Base-by-base conservation (phyloP, 139 green algal genomes). In the Chlamydomonas urium region DNA sequence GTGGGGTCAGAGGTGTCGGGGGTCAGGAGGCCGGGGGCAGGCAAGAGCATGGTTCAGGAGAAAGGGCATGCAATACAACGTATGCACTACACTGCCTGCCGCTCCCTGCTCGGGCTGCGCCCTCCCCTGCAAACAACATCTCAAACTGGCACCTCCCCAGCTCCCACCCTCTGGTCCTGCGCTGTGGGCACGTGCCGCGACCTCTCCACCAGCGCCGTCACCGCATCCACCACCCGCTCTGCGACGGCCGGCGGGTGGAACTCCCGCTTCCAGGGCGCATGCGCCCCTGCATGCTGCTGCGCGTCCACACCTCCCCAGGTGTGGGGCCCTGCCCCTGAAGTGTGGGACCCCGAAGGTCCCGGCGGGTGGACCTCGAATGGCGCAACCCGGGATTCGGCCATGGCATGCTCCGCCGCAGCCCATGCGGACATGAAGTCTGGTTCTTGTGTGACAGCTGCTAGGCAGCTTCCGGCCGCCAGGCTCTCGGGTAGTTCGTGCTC, bases 261-360 rank as follows among this genome's bases (percentile, higher is more conserved):
- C 69, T 75, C 69, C 10, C 29, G 57, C 50, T 66, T 29, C 68
- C 68, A 74, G n/a, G n/a, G n/a, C 31, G 32, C 59, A 19, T 58
- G 47, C 47, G 5, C 47, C 47, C 47, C 47, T 58, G 47, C 28
- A 58, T 24, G 21, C 21, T 24, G 21, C 10, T 19, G 6, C 47
- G 5, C 10, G 47, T 58, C 47, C 3, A 31, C 47, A 23, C 57
- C 57, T 65, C 37, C n/a, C 21, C 4, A 35, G 4, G n/a, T n/a
- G n/a, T n/a, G n/a, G n/a, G n/a, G n/a, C n/a, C n/a, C n/a, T n/a
- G n/a, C n/a, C n/a, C n/a, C n/a, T n/a, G n/a, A n/a, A n/a, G n/a
- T n/a, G n/a, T n/a, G n/a, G n/a, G n/a, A n/a, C n/a, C n/a, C n/a
- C n/a, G n/a, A n/a, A n/a, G n/a, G n/a, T n/a, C n/a, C n/a, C n/a